phyloP scores from a whole-genome alignment of 129 eudicot species.

The Flaveria trinervia region DNA sequence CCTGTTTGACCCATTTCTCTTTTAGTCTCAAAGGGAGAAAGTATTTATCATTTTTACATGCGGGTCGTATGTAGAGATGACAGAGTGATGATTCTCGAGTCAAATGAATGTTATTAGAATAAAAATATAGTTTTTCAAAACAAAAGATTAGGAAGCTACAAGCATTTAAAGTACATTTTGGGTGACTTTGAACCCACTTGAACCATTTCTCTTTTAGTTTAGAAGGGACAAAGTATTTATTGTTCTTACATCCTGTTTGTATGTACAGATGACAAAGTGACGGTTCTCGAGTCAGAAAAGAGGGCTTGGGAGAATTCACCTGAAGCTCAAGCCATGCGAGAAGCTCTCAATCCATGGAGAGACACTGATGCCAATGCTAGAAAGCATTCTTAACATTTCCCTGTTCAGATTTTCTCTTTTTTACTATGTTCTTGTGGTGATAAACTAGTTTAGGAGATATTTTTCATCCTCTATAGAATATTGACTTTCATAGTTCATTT shows the following conservation, averaged over 20 bases:
- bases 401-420: slow-evolving; percentile 17
- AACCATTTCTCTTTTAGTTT: not conserved
- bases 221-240: not conserved
- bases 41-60: not conserved
- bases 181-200: not conserved
- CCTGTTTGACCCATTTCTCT: not conserved
- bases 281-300: slow-evolving; percentile 82
- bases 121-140: not conserved
- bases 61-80: slow-evolving; percentile 55
- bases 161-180: not conserved
- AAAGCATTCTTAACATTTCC: slow-evolving; percentile 39
- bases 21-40: too few species aligned
- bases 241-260: slow-evolving; percentile 2
- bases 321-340: slow-evolving; percentile 86
- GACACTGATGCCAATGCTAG: slow-evolving; percentile 44
- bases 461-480: not conserved
- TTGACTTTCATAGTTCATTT: not conserved
- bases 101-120: slow-evolving; percentile 3
- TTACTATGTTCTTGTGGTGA: not conserved
- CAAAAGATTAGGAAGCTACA: not conserved
- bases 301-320: slow-evolving; percentile 86
- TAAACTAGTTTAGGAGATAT: not conserved
- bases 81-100: slow-evolving; percentile 74
- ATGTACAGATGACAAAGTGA: slow-evolving; percentile 81
- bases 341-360: slow-evolving; percentile 95